Percentiles rank a stretch among this genome's conserved stretches.
Evolutionary conservation across 768 basidiomycete species (phyloP).

Genomic region (Russula sp.): DNA sequence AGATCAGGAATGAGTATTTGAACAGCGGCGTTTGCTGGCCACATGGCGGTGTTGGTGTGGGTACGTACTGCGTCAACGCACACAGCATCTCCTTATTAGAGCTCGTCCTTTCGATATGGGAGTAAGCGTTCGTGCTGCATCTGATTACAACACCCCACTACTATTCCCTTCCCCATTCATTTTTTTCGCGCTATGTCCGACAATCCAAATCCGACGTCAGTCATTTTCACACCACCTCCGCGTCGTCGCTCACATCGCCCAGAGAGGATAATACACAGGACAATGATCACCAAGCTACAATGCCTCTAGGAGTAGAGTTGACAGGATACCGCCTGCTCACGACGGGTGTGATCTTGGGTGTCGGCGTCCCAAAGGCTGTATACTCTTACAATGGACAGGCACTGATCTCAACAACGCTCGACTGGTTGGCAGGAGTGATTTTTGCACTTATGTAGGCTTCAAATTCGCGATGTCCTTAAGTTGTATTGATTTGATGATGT

Average conservation of each 20-base stretch:
- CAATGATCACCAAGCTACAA: neutral
- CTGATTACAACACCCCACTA: neutral
- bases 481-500: neutral
- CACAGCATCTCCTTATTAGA: neutral
- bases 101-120: neutral
- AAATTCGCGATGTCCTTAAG: neutral
- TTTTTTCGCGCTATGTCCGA: neutral
- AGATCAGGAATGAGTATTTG: no score
- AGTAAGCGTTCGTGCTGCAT: neutral
- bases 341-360: neutral
- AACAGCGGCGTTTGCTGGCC: no score
- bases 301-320: conserved; percentile 4
- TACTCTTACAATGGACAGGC: neutral
- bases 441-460: neutral
- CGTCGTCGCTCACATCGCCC: no score
- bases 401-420: neutral
- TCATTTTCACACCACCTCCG: neutral
- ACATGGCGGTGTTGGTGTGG: no score
- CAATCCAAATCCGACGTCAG: no score
- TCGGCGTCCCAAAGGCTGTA: neutral
- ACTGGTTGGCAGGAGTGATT: neutral
- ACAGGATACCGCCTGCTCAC: neutral
- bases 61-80: no score
- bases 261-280: neutral
- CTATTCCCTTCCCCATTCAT: neutral